These are phyloP conservation scores for Hymenoscyphus fraxineus DNA, from an alignment of 2,329 filamentous ascomycete species.

Conservation along the genomic window DNA sequence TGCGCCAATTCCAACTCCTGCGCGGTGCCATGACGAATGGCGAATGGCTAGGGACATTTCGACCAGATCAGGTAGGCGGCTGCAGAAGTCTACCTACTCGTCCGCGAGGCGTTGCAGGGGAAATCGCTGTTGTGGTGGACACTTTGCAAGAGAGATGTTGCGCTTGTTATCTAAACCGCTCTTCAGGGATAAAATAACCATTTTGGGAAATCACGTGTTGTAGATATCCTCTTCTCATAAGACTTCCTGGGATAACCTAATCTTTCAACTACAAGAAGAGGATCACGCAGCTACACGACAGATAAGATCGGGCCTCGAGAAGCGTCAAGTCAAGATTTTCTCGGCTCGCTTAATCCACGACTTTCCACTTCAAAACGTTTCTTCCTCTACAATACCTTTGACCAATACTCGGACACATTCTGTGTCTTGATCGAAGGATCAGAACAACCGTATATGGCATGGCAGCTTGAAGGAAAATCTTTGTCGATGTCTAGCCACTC, in stretches of 20 bases:
- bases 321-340: not conserved
- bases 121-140: not conserved
- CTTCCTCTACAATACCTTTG: not conserved
- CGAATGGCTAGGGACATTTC: slow-evolving; percentile 5
- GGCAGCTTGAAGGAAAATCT: too few relatives aligned
- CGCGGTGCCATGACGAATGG: not conserved
- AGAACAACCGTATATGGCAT: too few relatives aligned
- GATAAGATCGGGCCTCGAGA: not conserved
- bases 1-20: not conserved
- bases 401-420: too few relatives aligned
- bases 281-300: too few relatives aligned
- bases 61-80: slow-evolving; percentile 9
- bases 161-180: not conserved
- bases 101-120: too few relatives aligned
- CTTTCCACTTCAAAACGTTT: not conserved
- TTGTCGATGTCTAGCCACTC: not conserved
- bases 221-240: not conserved
- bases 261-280: too few relatives aligned
- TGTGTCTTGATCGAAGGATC: too few relatives aligned
- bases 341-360: not conserved
- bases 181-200: not conserved
- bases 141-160: slow-evolving; percentile 1
- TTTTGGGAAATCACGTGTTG: not conserved
- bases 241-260: not conserved
- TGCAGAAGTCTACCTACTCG: slow-evolving; percentile 1